Percentiles rank a stretch among this genome's conserved stretches.
phyloP scores from a whole-genome alignment of 202 grass and related monocot genomes.

The Schoenoplectus triqueter region DNA sequence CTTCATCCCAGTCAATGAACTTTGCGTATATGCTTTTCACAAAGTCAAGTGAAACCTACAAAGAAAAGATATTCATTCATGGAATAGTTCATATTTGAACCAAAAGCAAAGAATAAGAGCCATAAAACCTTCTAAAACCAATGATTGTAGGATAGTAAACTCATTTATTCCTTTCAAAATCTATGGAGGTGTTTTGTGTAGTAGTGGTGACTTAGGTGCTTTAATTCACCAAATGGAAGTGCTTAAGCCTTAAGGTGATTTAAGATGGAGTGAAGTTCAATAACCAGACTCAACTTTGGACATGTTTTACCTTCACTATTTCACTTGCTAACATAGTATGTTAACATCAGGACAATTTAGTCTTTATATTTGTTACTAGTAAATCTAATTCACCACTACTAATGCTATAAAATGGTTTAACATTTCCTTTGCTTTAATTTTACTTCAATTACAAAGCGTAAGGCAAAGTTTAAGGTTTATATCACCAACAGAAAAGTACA shows the following conservation, averaged over 20 bases:
- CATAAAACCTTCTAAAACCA: background rate
- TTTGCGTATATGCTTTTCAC: constrained; percentile 97
- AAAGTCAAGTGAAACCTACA: constrained; percentile 94
- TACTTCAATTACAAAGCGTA: background rate
- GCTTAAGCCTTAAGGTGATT: background rate
- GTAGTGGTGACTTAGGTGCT: background rate
- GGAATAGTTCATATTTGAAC: constrained; percentile 33
- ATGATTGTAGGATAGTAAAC: background rate
- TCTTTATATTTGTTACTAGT: background rate
- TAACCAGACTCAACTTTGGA: background rate
- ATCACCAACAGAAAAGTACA: constrained; percentile 33
- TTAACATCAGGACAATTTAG: background rate
- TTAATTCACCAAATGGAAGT: background rate
- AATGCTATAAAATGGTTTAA: background rate
- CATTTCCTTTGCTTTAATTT: background rate
- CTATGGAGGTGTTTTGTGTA: background rate
- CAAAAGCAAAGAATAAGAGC: background rate
- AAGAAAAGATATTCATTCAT: constrained; percentile 34
- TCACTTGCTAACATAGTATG: background rate
- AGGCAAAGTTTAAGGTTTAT: constrained; percentile 9
- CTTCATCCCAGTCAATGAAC: constrained; percentile 99
- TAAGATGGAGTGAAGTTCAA: too few relatives aligned
- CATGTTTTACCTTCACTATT: background rate
- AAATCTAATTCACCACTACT: background rate
- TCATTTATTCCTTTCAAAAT: constrained; percentile 15